These are phyloP conservation scores for Aspergillus neoniger DNA, from an alignment of 2,329 filamentous ascomycete genomes.

Conservation along the genomic window DNA sequence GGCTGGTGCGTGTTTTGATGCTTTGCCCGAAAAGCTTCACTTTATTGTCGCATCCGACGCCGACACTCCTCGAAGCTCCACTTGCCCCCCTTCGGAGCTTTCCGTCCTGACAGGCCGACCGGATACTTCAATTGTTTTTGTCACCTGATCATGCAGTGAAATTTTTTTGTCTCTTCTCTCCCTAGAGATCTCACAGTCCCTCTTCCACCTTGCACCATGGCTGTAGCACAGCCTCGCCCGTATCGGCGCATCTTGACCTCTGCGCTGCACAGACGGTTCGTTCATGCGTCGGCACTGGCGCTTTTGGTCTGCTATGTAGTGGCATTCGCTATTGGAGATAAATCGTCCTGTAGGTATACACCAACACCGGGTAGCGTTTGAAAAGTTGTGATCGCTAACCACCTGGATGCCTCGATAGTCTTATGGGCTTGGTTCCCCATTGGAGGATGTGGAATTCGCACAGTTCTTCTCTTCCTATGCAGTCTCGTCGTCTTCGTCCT, in stretches of 20 bases:
- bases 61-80: slow-evolving; percentile 10
- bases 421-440: slow-evolving; percentile 88
- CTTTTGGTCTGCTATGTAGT: slow-evolving; percentile 72
- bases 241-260: slow-evolving; percentile 93
- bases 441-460: slow-evolving; percentile 72
- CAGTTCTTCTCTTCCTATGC: slow-evolving; percentile 73
- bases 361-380: not conserved
- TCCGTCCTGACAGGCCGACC: not conserved
- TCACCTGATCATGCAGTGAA: slow-evolving; percentile 28
- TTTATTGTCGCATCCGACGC: slow-evolving; percentile 22
- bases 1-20: slow-evolving; percentile 39
- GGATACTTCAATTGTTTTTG: not conserved
- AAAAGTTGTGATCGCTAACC: slow-evolving; percentile 13
- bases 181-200: slow-evolving; percentile 27
- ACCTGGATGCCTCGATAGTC: slow-evolving; percentile 49
- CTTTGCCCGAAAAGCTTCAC: slow-evolving; percentile 32
- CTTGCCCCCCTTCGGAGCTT: slow-evolving; percentile 3
- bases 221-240: slow-evolving; percentile 41
- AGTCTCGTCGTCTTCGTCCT: slow-evolving; percentile 78
- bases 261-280: slow-evolving; percentile 82
- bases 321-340: slow-evolving; percentile 69
- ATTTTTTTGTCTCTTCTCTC: slow-evolving; percentile 17
- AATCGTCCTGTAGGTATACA: slow-evolving; percentile 64
- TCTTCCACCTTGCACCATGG: slow-evolving; percentile 37
- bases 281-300: slow-evolving; percentile 70